These are phyloP conservation scores for Vaccinium myrtillus DNA, from an alignment of 148 eudicot genomes.

Conservation along the genomic window DNA sequence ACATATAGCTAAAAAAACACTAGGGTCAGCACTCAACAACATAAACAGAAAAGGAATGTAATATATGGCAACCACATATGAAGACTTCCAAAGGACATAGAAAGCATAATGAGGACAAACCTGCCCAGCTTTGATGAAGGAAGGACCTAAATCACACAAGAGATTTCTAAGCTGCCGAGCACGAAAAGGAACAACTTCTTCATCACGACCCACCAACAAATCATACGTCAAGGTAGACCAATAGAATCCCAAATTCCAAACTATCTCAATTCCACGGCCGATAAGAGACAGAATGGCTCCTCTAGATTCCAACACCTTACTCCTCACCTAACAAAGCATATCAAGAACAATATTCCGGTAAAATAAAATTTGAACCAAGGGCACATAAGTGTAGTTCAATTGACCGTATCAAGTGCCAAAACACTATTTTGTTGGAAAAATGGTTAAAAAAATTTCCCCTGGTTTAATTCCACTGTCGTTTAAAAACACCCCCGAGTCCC, in stretches of 20 bases:
- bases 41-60: not conserved
- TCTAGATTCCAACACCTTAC: slow-evolving; percentile 80
- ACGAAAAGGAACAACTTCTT: slow-evolving; percentile 93
- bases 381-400: not conserved
- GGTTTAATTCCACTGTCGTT: not conserved
- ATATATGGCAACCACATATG: not conserved
- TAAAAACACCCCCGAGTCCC: not conserved
- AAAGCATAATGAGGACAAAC: slow-evolving; percentile 29
- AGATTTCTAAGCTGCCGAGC: slow-evolving; percentile 91
- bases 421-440: not conserved
- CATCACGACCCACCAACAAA: slow-evolving; percentile 77
- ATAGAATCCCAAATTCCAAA: slow-evolving; percentile 84
- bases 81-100: not conserved
- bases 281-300: slow-evolving; percentile 74
- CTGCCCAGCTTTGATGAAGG: slow-evolving; percentile 99
- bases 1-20: no score
- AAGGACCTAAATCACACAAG: slow-evolving; percentile 85
- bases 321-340: slow-evolving; percentile 61
- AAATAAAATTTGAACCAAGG: not conserved
- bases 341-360: not conserved
- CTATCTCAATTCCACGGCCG: slow-evolving; percentile 86
- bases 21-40: not conserved
- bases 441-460: not conserved
- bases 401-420: not conserved
- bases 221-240: slow-evolving; percentile 82